These are phyloP conservation scores for Phytophthora sansomeana DNA, from an alignment of 352 stramenopile species.

Conservation along the genomic window DNA sequence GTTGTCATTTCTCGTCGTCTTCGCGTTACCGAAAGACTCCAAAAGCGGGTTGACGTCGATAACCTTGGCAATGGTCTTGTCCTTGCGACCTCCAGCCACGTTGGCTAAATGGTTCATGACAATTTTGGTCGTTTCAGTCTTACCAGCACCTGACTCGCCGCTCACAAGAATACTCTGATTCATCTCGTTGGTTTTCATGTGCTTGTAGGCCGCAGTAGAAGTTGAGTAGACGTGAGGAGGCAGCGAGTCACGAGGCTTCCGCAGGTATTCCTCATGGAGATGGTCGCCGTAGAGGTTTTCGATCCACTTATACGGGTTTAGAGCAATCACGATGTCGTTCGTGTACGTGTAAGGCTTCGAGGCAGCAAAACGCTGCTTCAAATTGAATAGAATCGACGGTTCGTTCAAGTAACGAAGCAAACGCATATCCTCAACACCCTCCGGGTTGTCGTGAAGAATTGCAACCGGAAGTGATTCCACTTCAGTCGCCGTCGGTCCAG, in stretches of 20 bases:
- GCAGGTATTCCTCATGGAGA: constrained; percentile 85
- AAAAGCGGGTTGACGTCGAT: constrained; percentile 94
- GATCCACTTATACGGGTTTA: constrained; percentile 98
- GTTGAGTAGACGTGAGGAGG: constrained; percentile 88
- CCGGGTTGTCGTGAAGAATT: constrained; percentile 80
- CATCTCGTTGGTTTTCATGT: constrained; percentile 76
- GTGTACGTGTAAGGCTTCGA: constrained; percentile 98
- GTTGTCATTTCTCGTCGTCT: constrained; percentile 95
- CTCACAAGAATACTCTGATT: constrained; percentile 92
- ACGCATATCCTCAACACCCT: constrained; percentile 89
- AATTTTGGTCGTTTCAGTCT: constrained; percentile 98
- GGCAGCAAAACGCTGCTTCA: constrained; percentile 90
- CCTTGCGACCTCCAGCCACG: constrained; percentile 82
- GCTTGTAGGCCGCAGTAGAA: constrained; percentile 87
- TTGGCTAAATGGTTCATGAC: constrained; percentile 91
- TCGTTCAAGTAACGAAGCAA: constrained; percentile 92
- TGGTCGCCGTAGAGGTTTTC: constrained; percentile 92
- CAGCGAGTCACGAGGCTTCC: constrained; percentile 70
- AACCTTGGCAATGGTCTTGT: constrained; percentile 92
- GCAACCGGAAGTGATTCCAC: constrained; percentile 87
- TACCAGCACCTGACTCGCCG: constrained; percentile 90
- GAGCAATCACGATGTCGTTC: constrained; percentile 97
- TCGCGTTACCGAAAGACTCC: constrained; percentile 95
- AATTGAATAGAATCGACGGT: constrained; percentile 94
- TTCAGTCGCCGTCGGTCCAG: constrained; percentile 73